Base-by-base conservation (phyloP, 192 early-diverging fungal genomes). In the Linnemannia exigua region DNA sequence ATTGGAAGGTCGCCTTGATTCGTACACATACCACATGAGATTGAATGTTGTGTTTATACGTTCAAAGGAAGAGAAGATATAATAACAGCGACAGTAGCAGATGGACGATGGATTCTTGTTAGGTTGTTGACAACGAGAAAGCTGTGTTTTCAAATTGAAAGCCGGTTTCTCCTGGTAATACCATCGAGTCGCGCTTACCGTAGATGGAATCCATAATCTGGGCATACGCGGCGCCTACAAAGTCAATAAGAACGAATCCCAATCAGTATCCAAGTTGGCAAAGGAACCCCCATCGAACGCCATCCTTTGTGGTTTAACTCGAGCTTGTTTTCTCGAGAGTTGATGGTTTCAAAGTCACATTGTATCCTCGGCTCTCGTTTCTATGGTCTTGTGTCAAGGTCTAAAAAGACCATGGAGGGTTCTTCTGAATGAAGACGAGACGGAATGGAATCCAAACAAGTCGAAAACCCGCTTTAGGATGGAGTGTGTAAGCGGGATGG, bases 141-240 rank as follows among this genome's bases (percentile, higher is more conserved):
- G n/a, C 22, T 0, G n/a, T 25, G 41, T 44, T 44, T 9, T n/a
- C n/a, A n/a, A 8, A 63, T 44, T 44, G 41, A 44, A 6, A 6
- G 41, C 41, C 41, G 41, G 41, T 44, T 44, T 9, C 41, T 9
- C 9, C 41, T 44, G 41, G 41, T 9, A 44, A 9, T 44, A 44
- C 58, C 58, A 16, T 63, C 14, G 25, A 63, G 58, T n/a, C 25
- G 12, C 3, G 25, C 25, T 74, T 90, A 94, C 94, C 91, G 54
- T 88, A 93, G 87, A 95, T 90, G 44, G 93, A 94, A 70, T 95
- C 94, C 77, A 94, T 88, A 63, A 95, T 92, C 87, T 95, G 94
- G 75, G 90, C 93, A 71, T 94, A 93, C 9, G 90, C 93, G 50
- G 93, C 91, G 61, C 94, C 94, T 95, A 81, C 36, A 70, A 17